Base-by-base conservation (phyloP, 768 basidiomycete species). In the Amanita exitialis region DNA sequence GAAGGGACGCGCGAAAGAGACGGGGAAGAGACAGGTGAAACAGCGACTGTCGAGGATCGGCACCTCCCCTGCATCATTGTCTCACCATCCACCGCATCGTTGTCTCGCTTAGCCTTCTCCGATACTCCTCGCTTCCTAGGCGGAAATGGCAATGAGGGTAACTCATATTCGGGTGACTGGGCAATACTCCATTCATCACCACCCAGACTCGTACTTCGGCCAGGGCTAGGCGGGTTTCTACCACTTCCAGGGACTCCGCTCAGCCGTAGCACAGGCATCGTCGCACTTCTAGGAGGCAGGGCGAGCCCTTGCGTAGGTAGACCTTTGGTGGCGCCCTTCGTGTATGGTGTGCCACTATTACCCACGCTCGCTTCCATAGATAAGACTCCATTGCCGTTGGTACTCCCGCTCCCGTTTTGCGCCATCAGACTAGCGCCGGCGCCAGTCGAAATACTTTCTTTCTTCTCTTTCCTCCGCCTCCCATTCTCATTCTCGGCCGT, bases 131-230 rank as follows among this genome's bases (percentile, higher is more conserved):
- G 23, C 16, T 64, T 64, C 4, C 66, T 64, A 0, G 72, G 73
- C 3, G 73, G 73, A 6, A 70, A 54, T 1, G 73, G 70, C 6
- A 75, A 54, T 4, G 72, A 69, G 1, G 61, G 63, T 5, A 65
- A 52, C 53, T 72, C 69, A 0, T 63, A 57, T 13, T 63, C 58
- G 3, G 71, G 71, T 15, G 70, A 64, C 20, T 56, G 59, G 16
- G 63, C 57, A 39, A 68, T 66, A 27, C 53, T 58, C 66, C 67
- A 71, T 44, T 44, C 43, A 44, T 70, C 66, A 1, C 67, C 68
- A 10, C 55, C 47, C 5, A 45, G 36, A 32, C 36, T 20, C 10
- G 41, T 34, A 18, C 27, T 28, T n/a, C 16, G 45, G 23, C 45
- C 30, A 47, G 35, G 30, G 5, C 30, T 47, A 21, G 15, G 45